phyloP scores from a whole-genome alignment of 305 asterid species.

The Fraxinus latifolia region DNA sequence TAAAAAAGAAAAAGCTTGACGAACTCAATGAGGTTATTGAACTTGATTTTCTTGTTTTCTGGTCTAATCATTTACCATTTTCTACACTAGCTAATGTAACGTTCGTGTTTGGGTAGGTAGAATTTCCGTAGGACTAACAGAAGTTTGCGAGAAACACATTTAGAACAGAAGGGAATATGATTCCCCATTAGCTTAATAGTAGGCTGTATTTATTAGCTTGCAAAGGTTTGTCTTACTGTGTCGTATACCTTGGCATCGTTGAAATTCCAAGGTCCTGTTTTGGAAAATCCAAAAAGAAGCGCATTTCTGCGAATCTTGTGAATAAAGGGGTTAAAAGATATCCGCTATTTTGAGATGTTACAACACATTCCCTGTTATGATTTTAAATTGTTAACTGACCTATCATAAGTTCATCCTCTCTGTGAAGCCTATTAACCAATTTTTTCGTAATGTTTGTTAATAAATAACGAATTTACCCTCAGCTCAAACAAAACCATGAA shows the following conservation, averaged over 20 bases:
- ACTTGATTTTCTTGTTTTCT: slow-evolving; percentile 22
- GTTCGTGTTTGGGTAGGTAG: slow-evolving; percentile 9
- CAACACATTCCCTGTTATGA: background rate
- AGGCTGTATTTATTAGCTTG: background rate
- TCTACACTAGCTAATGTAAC: slow-evolving; percentile 1
- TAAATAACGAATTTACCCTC: background rate
- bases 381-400: background rate
- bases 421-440: background rate
- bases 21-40: slow-evolving; percentile 82
- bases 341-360: background rate
- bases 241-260: slow-evolving; percentile 4
- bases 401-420: slow-evolving; percentile 1
- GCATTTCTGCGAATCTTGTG: background rate
- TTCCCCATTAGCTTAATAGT: slow-evolving; percentile 1
- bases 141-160: background rate
- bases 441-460: background rate
- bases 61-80: background rate
- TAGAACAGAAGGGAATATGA: slow-evolving; percentile 1
- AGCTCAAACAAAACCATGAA: background rate
- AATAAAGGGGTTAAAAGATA: slow-evolving; percentile 10
- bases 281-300: background rate
- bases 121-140: background rate
- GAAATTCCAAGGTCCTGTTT: background rate
- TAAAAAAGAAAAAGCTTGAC: slow-evolving; percentile 72
- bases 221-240: background rate